Evolutionary conservation across 2,329 filamentous ascomycete species (phyloP).

Genomic region (Fusarium verticillioides): DNA sequence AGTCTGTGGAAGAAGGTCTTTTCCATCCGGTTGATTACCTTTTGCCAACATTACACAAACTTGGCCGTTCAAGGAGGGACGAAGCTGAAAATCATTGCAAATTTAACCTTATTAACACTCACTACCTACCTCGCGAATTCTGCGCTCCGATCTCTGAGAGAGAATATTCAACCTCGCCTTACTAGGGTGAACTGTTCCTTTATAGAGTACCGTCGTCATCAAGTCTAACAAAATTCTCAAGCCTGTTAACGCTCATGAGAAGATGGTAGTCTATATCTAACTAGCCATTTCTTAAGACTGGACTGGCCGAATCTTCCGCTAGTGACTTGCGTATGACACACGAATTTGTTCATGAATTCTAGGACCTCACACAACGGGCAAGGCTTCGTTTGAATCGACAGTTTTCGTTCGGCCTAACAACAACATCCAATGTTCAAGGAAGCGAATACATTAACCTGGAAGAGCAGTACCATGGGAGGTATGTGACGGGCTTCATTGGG

Average conservation of each 20-base stretch:
- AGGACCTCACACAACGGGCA: background rate
- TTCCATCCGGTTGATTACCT: background rate
- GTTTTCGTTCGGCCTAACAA: background rate
- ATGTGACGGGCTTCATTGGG: background rate
- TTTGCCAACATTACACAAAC: background rate
- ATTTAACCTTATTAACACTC: background rate
- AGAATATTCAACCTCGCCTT: background rate
- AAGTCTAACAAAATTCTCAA: background rate
- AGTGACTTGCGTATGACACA: background rate
- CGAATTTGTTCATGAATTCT: background rate
- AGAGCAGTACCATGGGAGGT: background rate
- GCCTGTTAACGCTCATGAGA: background rate
- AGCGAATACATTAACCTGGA: background rate
- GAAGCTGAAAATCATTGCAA: background rate
- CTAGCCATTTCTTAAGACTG: background rate
- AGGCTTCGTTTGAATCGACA: background rate
- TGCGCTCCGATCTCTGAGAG: background rate
- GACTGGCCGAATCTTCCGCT: background rate
- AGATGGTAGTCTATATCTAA: background rate
- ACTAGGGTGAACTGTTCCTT: background rate
- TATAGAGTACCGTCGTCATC: background rate
- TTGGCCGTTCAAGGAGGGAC: background rate
- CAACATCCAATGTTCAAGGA: background rate
- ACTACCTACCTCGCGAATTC: background rate
- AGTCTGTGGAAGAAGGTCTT: background rate